These are phyloP conservation scores for Phyllostachys edulis DNA, from an alignment of 176 grass and related monocot genomes.

Conservation along the genomic window DNA sequence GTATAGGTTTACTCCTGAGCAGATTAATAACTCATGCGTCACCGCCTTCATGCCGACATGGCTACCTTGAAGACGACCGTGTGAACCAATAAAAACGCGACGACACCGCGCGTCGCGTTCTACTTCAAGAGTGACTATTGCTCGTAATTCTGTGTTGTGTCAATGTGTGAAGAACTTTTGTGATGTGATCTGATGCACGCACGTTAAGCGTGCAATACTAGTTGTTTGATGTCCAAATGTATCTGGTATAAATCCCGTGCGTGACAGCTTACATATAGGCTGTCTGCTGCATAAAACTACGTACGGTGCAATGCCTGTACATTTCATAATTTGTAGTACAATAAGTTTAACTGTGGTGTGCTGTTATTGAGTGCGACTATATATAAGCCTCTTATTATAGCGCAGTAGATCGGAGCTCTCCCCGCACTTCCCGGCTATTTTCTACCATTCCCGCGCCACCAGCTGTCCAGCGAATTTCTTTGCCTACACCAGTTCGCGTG, in stretches of 20 bases:
- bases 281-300: background rate
- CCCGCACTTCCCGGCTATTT: too few species aligned
- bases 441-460: too few species aligned
- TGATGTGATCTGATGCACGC: background rate
- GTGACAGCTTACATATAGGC: background rate
- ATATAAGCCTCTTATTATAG: too few species aligned
- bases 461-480: too few species aligned
- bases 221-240: background rate
- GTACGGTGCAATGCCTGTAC: background rate
- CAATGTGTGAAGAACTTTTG: background rate
- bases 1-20: slow-evolving; percentile 69
- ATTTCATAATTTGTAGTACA: background rate
- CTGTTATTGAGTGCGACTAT: background rate
- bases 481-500: too few species aligned
- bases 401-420: too few species aligned
- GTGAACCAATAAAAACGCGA: slow-evolving; percentile 35
- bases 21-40: slow-evolving; percentile 61
- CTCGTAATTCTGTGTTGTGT: background rate
- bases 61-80: slow-evolving; percentile 56
- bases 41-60: slow-evolving; percentile 71
- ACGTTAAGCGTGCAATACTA: background rate
- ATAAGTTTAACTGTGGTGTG: background rate
- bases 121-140: background rate
- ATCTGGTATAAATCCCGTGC: background rate
- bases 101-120: background rate